Percentiles rank a stretch among this genome's conserved stretches.
phyloP scores from a whole-genome alignment of 495 filamentous ascomycete genomes.

The Filosporella fistucella region DNA sequence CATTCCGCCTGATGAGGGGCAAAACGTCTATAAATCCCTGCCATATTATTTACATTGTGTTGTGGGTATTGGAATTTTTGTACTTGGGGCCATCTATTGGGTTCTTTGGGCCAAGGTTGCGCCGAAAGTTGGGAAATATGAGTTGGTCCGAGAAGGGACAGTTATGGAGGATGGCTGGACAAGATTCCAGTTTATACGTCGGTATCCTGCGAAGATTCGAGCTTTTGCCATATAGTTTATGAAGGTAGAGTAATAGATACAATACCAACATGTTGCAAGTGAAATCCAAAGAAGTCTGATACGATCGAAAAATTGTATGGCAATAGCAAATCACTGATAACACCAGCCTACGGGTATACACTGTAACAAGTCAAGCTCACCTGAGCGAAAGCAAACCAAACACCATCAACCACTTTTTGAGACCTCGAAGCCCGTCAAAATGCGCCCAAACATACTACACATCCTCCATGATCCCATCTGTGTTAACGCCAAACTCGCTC shows the following conservation, averaged over 20 bases:
- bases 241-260: too few species aligned
- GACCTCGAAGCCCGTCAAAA: slow-evolving; percentile 16
- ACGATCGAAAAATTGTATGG: too few species aligned
- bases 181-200: too few species aligned
- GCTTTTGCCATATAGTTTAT: too few species aligned
- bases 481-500: slow-evolving; percentile 14
- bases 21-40: slow-evolving; percentile 44
- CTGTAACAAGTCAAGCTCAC: too few species aligned
- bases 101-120: slow-evolving; percentile 39
- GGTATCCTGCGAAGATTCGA: too few species aligned
- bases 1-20: slow-evolving; percentile 34
- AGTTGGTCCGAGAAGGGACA: slow-evolving; percentile 21
- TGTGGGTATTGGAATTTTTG: slow-evolving; percentile 42
- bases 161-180: slow-evolving; percentile 39
- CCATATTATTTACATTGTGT: slow-evolving; percentile 49
- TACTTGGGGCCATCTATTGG: slow-evolving; percentile 47
- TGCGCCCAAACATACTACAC: slow-evolving; percentile 18
- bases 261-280: too few species aligned
- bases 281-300: too few species aligned
- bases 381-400: too few species aligned
- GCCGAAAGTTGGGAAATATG: slow-evolving; percentile 33
- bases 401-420: too few species aligned
- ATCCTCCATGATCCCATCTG: slow-evolving; percentile 20
- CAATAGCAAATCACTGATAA: too few species aligned
- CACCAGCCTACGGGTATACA: too few species aligned